phyloP scores from a whole-genome alignment of 257 asterid species.

The Linaria vulgaris region DNA sequence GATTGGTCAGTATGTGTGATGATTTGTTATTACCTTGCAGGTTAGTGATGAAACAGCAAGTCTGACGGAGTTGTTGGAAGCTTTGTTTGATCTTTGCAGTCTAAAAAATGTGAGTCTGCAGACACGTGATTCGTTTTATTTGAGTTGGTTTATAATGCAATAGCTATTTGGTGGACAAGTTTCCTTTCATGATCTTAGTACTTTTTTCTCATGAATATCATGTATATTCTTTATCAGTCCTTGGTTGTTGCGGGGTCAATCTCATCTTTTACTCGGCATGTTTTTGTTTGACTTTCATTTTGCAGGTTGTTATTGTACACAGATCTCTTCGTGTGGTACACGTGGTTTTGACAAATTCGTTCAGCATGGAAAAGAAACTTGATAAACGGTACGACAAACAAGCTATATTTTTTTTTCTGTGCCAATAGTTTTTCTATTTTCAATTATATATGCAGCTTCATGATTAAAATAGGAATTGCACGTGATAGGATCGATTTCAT shows the following conservation, averaged over 20 bases:
- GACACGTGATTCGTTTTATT: slow-evolving; percentile 16
- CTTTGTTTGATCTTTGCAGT: slow-evolving; percentile 70
- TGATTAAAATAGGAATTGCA: slow-evolving; percentile 22
- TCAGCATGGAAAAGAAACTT: slow-evolving; percentile 40
- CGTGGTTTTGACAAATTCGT: slow-evolving; percentile 49
- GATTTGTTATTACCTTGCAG: slow-evolving; percentile 46
- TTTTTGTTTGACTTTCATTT: slow-evolving; percentile 27
- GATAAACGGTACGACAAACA: slow-evolving; percentile 48
- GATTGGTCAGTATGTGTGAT: slow-evolving; percentile 16
- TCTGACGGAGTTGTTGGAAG: slow-evolving; percentile 62
- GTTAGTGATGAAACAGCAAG: slow-evolving; percentile 50
- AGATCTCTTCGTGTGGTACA: slow-evolving; percentile 68
- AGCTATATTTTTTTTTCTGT: slow-evolving; percentile 23
- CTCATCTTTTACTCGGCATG: not conserved
- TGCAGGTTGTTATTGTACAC: slow-evolving; percentile 67
- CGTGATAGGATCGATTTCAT: not conserved
- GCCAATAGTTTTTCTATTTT: not conserved
- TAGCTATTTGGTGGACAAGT: slow-evolving; percentile 19
- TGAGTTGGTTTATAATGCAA: slow-evolving; percentile 14
- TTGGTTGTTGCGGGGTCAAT: slow-evolving; percentile 12
- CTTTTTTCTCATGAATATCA: too few relatives aligned
- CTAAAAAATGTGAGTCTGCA: slow-evolving; percentile 62
- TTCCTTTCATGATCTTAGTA: slow-evolving; percentile 2
- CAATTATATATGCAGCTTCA: not conserved
- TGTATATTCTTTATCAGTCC: not conserved